phyloP scores from a whole-genome alignment of 2,329 filamentous ascomycete genomes.

The Rasamsonia emersonii region DNA sequence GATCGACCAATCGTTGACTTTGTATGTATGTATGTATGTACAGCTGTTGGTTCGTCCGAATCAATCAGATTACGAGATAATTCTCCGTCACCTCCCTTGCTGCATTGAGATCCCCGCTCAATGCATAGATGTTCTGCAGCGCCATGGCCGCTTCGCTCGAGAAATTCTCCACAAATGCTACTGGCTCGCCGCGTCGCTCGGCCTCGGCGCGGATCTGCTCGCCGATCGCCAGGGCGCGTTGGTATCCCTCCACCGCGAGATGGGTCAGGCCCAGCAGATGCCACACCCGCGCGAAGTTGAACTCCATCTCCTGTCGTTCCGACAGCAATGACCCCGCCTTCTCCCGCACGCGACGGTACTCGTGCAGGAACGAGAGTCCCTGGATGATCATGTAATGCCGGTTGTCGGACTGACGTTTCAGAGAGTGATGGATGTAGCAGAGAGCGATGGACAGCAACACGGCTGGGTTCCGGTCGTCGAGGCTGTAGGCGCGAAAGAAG shows the following conservation, averaged over 20 bases:
- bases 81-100: conserved; percentile 54
- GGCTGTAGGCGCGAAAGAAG: conserved; percentile 65
- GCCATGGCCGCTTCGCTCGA: conserved; percentile 66
- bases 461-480: conserved; percentile 68
- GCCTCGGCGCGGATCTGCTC: conserved; percentile 28
- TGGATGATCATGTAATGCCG: conserved; percentile 80
- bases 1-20: not conserved
- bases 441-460: conserved; percentile 75
- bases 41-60: too few relatives aligned
- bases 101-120: conserved; percentile 53
- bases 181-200: conserved; percentile 5
- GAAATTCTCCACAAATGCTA: conserved; percentile 46
- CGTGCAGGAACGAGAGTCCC: conserved; percentile 69
- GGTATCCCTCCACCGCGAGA: conserved; percentile 65
- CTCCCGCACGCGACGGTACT: conserved; percentile 58
- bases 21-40: too few relatives aligned
- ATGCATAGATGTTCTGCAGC: conserved; percentile 57
- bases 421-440: conserved; percentile 76
- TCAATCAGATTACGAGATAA: conserved; percentile 46
- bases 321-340: conserved; percentile 32
- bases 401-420: conserved; percentile 86
- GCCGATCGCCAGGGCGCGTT: conserved; percentile 46
- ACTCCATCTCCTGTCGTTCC: conserved; percentile 66
- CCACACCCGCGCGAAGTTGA: conserved; percentile 69
- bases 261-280: conserved; percentile 66